These are phyloP conservation scores for Thelonectria olida DNA, from an alignment of 2,329 filamentous ascomycete species.

Conservation along the genomic window DNA sequence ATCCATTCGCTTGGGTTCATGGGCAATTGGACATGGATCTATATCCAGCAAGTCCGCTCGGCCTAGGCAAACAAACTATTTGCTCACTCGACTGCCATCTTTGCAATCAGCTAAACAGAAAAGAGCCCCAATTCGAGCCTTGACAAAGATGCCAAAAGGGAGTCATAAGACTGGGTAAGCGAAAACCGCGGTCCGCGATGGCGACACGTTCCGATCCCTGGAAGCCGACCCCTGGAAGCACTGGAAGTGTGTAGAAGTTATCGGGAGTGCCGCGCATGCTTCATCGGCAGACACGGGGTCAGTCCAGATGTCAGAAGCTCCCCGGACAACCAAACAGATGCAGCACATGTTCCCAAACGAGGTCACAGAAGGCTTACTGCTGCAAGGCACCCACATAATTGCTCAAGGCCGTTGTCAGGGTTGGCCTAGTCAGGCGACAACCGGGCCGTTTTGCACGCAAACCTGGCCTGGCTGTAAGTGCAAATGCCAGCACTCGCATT, in stretches of 20 bases:
- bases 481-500: neutral
- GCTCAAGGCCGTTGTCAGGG: constrained; percentile 16
- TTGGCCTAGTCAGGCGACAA: constrained; percentile 21
- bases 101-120: neutral
- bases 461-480: constrained; percentile 24
- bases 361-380: constrained; percentile 8
- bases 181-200: constrained; percentile 7
- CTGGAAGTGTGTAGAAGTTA: neutral
- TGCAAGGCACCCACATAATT: constrained; percentile 28
- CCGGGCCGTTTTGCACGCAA: constrained; percentile 36
- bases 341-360: constrained; percentile 20
- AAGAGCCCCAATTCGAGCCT: neutral
- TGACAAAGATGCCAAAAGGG: neutral
- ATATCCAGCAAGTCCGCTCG: constrained; percentile 17
- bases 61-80: constrained; percentile 7
- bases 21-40: constrained; percentile 12
- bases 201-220: neutral
- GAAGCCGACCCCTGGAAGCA: neutral
- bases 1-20: constrained; percentile 1
- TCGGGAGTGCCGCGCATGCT: constrained; percentile 9
- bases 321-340: constrained; percentile 16
- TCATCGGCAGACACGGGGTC: constrained; percentile 11
- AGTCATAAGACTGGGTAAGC: neutral
- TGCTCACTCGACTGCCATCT: neutral
- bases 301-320: constrained; percentile 10